These are phyloP conservation scores for Coix lacrymajobi DNA, from an alignment of 176 grass and related monocot species.

Conservation along the genomic window DNA sequence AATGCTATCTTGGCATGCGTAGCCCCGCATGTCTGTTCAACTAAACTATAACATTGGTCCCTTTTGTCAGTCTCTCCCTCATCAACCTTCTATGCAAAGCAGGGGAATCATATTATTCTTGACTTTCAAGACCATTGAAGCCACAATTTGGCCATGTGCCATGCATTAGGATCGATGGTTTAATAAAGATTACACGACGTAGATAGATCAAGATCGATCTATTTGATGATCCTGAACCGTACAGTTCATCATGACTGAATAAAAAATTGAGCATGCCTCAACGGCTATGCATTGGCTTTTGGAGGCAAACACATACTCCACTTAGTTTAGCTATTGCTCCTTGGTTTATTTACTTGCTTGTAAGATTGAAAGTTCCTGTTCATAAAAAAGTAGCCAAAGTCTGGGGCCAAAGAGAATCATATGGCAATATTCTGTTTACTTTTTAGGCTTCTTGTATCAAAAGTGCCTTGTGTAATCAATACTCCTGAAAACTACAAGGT, in stretches of 20 bases:
- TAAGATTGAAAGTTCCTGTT: background rate
- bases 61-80: too few relatives aligned
- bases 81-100: background rate
- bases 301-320: slow-evolving; percentile 22
- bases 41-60: background rate
- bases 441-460: background rate
- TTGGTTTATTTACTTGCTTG: background rate
- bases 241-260: slow-evolving; percentile 3
- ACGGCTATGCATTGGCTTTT: slow-evolving; percentile 22
- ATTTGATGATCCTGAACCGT: slow-evolving; percentile 10
- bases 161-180: background rate
- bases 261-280: slow-evolving; percentile 5
- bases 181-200: background rate
- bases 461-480: background rate
- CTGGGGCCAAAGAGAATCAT: background rate
- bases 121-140: too few relatives aligned
- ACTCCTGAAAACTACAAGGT: background rate
- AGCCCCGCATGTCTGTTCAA: background rate
- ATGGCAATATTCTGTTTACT: background rate
- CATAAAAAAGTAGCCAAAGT: slow-evolving; percentile 2
- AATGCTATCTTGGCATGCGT: background rate
- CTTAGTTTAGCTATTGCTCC: background rate
- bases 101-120: background rate
- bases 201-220: slow-evolving; percentile 9
- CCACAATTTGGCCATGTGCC: slow-evolving; percentile 28